phyloP scores from a whole-genome alignment of 305 asterid species.

The Fraxinus sp. region DNA sequence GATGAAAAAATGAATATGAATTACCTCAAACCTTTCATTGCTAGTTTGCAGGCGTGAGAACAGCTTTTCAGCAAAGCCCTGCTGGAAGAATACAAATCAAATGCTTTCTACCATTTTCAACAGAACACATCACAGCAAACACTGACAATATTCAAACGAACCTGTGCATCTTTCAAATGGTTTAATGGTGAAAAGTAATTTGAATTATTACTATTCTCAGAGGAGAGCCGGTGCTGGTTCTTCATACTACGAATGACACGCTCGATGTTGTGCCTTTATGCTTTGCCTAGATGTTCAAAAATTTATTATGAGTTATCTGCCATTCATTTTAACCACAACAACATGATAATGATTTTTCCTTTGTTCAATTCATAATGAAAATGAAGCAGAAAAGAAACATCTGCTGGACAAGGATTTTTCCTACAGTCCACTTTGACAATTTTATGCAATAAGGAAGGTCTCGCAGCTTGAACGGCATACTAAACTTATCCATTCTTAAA shows the following conservation, averaged over 20 bases:
- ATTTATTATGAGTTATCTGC: neutral
- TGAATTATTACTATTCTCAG: slow-evolving; percentile 45
- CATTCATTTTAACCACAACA: neutral
- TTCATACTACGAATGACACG: slow-evolving; percentile 85
- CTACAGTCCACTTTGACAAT: slow-evolving; percentile 16
- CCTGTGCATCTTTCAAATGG: slow-evolving; percentile 95
- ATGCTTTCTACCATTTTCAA: neutral
- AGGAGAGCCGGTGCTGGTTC: slow-evolving; percentile 80
- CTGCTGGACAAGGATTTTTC: neutral
- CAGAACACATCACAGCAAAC: slow-evolving; percentile 19
- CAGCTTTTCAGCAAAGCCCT: slow-evolving; percentile 91
- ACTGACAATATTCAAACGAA: slow-evolving; percentile 22
- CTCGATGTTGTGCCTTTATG: slow-evolving; percentile 88
- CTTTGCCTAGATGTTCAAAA: slow-evolving; percentile 57
- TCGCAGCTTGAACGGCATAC: neutral
- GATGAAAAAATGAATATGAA: slow-evolving; percentile 19
- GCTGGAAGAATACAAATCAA: slow-evolving; percentile 28
- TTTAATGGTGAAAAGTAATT: slow-evolving; percentile 80
- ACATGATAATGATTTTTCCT: neutral
- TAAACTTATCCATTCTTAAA: neutral
- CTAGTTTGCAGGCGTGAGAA: slow-evolving; percentile 73
- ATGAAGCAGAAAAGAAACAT: slow-evolving; percentile 6
- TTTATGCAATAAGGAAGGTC: slow-evolving; percentile 7
- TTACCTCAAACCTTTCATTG: slow-evolving; percentile 81
- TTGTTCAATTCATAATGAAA: neutral